Evolutionary conservation across 2,329 filamentous ascomycete species (phyloP).

Genomic region (Ceratocystis albifundus): DNA sequence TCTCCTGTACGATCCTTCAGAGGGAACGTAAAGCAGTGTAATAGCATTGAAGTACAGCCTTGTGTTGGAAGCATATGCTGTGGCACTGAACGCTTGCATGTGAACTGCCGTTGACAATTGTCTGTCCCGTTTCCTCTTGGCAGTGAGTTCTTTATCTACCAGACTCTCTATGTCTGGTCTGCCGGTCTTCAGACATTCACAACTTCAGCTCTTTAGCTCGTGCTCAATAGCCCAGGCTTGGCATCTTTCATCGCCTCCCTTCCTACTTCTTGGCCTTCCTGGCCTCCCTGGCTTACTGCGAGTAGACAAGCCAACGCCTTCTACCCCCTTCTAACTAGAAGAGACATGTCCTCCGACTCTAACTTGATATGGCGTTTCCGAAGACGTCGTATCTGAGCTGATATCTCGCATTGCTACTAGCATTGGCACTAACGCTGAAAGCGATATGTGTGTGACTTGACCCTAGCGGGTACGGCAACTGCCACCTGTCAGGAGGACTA

Average conservation of each 20-base stretch:
- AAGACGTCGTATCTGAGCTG: no score
- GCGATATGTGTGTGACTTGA: not conserved
- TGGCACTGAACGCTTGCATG: no score
- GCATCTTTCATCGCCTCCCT: not conserved
- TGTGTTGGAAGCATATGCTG: no score
- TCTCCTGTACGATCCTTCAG: no score
- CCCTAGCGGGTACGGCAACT: not conserved
- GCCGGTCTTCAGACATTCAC: no score
- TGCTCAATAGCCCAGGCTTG: not conserved
- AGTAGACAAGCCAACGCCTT: not conserved
- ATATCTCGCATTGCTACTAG: not conserved
- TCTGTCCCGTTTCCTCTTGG: no score
- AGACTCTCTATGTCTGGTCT: no score
- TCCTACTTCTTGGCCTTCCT: not conserved
- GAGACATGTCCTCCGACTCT: not conserved
- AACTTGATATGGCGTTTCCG: not conserved
- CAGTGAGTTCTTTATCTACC: no score
- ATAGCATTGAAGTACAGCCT: no score
- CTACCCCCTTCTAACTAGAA: not conserved
- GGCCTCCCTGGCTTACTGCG: not conserved
- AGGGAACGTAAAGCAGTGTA: no score
- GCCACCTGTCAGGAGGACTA: not conserved
- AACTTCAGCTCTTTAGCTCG: no score
- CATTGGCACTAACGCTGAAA: not conserved
- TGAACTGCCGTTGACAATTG: no score